phyloP scores from a whole-genome alignment of 768 basidiomycete species.

The Russula sp. region DNA sequence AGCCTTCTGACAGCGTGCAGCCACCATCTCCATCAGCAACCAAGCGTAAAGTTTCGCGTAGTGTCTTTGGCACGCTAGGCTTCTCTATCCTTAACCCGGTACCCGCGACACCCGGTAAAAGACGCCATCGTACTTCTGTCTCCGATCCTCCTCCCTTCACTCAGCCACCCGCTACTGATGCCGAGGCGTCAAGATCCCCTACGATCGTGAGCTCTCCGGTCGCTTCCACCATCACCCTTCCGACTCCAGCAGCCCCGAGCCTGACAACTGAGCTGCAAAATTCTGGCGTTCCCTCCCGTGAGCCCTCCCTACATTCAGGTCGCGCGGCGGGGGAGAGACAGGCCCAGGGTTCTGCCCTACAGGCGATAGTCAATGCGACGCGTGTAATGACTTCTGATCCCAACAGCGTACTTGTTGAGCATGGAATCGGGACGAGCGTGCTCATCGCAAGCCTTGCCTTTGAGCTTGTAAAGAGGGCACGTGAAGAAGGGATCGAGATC shows the following conservation, averaged over 20 bases:
- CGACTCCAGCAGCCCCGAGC: slow-evolving; percentile 13
- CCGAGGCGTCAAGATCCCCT: background rate
- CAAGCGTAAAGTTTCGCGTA: slow-evolving; percentile 45
- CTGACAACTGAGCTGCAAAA: slow-evolving; percentile 21
- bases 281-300: slow-evolving; percentile 10
- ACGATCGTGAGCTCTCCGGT: slow-evolving; percentile 17
- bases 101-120: slow-evolving; percentile 14
- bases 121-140: slow-evolving; percentile 16
- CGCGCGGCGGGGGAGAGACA: slow-evolving; percentile 27
- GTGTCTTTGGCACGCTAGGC: slow-evolving; percentile 67
- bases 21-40: slow-evolving; percentile 17
- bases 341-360: slow-evolving; percentile 59
- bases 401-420: slow-evolving; percentile 65
- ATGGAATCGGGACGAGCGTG: slow-evolving; percentile 55
- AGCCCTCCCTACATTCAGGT: slow-evolving; percentile 22
- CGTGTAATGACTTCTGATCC: slow-evolving; percentile 84
- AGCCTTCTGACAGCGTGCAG: slow-evolving; percentile 17
- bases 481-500: slow-evolving; percentile 53
- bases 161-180: background rate
- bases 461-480: slow-evolving; percentile 58
- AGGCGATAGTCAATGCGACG: slow-evolving; percentile 76
- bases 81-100: slow-evolving; percentile 59
- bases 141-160: slow-evolving; percentile 1
- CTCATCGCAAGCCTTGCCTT: slow-evolving; percentile 61
- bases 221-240: slow-evolving; percentile 5